Percentiles rank a stretch among this genome's conserved stretches.
These are phyloP conservation scores for Ustilago esculenta DNA, from an alignment of 1,284 basidiomycete species.

Conservation along the genomic window DNA sequence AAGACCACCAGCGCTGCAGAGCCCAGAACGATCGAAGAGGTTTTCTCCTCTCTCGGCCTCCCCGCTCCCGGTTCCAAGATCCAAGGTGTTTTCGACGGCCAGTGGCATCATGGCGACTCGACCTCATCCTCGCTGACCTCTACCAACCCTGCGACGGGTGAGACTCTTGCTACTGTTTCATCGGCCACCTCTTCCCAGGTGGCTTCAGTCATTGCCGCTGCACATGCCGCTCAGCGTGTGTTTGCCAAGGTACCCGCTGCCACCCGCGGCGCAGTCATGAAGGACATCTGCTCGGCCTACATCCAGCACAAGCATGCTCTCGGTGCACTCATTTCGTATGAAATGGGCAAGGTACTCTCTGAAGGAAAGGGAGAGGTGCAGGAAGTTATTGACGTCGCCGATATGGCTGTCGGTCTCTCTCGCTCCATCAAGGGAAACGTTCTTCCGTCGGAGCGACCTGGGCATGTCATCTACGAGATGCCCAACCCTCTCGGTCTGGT, in stretches of 20 bases:
- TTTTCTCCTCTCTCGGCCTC: conserved; percentile 34
- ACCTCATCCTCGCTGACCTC: conserved; percentile 22
- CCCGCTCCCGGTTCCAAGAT: conserved; percentile 34
- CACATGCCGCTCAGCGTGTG: conserved; percentile 76
- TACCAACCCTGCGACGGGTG: conserved; percentile 57
- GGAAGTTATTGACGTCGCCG: conserved; percentile 90
- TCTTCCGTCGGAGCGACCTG: conserved; percentile 55
- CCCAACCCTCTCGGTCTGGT: conserved; percentile 92
- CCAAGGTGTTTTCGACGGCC: conserved; percentile 56
- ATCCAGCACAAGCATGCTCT: conserved; percentile 81
- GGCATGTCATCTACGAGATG: conserved; percentile 67
- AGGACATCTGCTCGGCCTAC: conserved; percentile 86
- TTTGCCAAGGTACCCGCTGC: conserved; percentile 86
- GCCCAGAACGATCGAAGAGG: conserved; percentile 15
- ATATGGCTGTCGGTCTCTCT: conserved; percentile 83
- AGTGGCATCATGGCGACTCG: conserved; percentile 37
- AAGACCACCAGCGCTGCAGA: background rate
- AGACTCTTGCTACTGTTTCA: conserved; percentile 48
- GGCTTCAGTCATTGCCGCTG: conserved; percentile 73
- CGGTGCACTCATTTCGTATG: conserved; percentile 77
- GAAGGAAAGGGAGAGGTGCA: conserved; percentile 93
- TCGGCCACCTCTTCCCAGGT: conserved; percentile 78
- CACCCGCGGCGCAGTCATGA: conserved; percentile 83
- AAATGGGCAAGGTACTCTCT: conserved; percentile 91
- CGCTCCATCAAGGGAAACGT: conserved; percentile 78